A percentile compares a stretch with the other conserved stretches of the same genome.
Evolutionary conservation across 345 rosid genomes (phyloP).

Genomic region (Salix arbutifolia): DNA sequence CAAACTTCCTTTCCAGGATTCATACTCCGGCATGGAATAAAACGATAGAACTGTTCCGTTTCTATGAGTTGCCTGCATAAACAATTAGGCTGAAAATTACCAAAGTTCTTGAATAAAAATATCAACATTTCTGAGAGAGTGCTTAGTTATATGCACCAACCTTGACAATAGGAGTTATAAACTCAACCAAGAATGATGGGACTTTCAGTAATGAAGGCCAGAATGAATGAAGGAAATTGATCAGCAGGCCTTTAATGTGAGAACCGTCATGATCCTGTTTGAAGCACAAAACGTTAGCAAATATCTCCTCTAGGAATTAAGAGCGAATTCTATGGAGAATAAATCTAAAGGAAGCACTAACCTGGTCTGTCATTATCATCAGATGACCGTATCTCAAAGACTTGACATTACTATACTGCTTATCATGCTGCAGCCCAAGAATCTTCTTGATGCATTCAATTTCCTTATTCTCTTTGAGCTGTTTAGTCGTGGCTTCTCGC

Average conservation of each 20-base stretch:
- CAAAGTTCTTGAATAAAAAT: neutral
- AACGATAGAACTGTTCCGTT: constrained; percentile 50
- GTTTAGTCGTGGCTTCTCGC: constrained; percentile 83
- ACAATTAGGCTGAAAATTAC: neutral
- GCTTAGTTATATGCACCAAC: constrained; percentile 29
- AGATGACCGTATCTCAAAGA: constrained; percentile 93
- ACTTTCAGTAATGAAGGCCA: constrained; percentile 91
- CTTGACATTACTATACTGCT: constrained; percentile 62
- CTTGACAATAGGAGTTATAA: constrained; percentile 96
- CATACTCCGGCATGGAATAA: constrained; percentile 93
- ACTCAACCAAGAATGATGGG: constrained; percentile 87
- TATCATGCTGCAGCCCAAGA: constrained; percentile 84
- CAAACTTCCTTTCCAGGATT: constrained; percentile 76
- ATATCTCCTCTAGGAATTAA: neutral
- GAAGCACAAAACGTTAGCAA: constrained; percentile 17
- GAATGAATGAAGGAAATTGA: constrained; percentile 88
- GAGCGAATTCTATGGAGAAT: neutral
- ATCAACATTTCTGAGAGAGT: neutral
- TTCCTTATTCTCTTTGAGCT: constrained; percentile 80
- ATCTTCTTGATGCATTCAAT: constrained; percentile 84
- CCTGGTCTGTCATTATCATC: constrained; percentile 99
- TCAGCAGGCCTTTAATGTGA: constrained; percentile 89
- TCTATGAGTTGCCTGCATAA: constrained; percentile 59
- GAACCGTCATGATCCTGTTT: constrained; percentile 96
- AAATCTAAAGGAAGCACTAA: constrained; percentile 12